Percentiles rank a stretch among this genome's conserved stretches.
These are phyloP conservation scores for Extremus antarcticus DNA, from an alignment of 495 filamentous ascomycete genomes.

Conservation along the genomic window DNA sequence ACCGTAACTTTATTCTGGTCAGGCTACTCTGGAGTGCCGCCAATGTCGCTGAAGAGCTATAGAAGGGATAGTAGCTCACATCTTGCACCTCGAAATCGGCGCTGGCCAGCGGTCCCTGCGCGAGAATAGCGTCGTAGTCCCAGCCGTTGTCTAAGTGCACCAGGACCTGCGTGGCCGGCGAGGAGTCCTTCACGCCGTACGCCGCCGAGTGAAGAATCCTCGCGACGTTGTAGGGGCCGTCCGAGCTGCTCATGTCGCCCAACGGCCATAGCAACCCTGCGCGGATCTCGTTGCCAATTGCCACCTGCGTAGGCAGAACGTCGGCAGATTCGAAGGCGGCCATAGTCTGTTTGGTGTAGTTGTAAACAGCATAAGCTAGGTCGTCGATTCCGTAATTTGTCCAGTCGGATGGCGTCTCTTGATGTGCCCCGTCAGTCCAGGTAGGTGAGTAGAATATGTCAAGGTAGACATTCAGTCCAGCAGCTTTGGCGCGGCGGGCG, in stretches of 20 bases:
- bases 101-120: conserved; percentile 21
- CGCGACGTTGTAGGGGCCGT: conserved; percentile 27
- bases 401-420: conserved; percentile 26
- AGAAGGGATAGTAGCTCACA: conserved; percentile 38
- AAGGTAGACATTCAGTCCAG: conserved; percentile 53
- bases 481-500: conserved; percentile 51
- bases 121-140: conserved; percentile 26
- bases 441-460: conserved; percentile 64
- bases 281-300: conserved; percentile 36
- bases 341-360: conserved; percentile 31
- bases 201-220: conserved; percentile 29
- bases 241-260: conserved; percentile 23
- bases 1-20: conserved; percentile 27
- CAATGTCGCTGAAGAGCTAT: conserved; percentile 31
- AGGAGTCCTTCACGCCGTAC: conserved; percentile 23
- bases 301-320: conserved; percentile 28
- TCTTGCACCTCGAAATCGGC: conserved; percentile 34
- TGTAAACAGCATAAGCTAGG: conserved; percentile 18
- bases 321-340: conserved; percentile 27
- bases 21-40: conserved; percentile 26
- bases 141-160: conserved; percentile 38
- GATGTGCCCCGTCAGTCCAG: conserved; percentile 39
- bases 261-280: conserved; percentile 35
- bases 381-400: conserved; percentile 7
- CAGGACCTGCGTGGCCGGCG: conserved; percentile 30